Conservation (phyloP, 1,139 yeast species). For the Diutina ranongensis region DNA sequence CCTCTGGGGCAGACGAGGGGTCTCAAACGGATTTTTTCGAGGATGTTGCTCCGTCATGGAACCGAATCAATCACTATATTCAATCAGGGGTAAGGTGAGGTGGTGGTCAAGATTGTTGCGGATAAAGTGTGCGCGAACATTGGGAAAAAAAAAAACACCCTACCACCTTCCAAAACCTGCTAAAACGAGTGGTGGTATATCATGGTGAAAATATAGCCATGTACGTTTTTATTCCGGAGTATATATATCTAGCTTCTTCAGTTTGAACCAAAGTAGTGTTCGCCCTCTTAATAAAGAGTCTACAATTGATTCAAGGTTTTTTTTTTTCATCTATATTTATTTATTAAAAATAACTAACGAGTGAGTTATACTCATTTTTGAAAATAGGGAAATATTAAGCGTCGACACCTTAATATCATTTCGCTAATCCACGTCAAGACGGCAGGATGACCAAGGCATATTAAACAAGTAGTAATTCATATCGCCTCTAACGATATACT, state of each 20-base stretch:
- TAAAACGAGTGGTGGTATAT: not conserved
- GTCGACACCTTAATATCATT: not conserved
- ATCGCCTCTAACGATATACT: slow-evolving; percentile 3
- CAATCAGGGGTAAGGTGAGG: not conserved
- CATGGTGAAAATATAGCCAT: not conserved
- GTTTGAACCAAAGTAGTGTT: not conserved
- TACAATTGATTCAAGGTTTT: too few relatives aligned
- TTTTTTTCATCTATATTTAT: not conserved
- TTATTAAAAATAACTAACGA: not conserved
- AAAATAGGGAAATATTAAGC: too few relatives aligned
- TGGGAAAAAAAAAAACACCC: not conserved
- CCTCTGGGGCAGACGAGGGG: slow-evolving; percentile 3
- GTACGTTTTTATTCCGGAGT: not conserved
- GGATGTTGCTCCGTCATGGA: not conserved
- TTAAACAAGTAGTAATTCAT: not conserved
- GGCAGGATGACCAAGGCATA: not conserved
- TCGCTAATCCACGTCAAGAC: not conserved
- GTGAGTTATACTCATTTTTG: too few relatives aligned
- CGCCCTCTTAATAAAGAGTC: not conserved
- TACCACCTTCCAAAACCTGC: too few relatives aligned
- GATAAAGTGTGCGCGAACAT: not conserved
- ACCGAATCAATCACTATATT: not conserved
- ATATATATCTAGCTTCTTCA: not conserved
- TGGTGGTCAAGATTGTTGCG: not conserved
- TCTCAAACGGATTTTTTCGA: not conserved